Conservation (phyloP, 176 grass and related monocot species). For the Juncus inflexus region DNA sequence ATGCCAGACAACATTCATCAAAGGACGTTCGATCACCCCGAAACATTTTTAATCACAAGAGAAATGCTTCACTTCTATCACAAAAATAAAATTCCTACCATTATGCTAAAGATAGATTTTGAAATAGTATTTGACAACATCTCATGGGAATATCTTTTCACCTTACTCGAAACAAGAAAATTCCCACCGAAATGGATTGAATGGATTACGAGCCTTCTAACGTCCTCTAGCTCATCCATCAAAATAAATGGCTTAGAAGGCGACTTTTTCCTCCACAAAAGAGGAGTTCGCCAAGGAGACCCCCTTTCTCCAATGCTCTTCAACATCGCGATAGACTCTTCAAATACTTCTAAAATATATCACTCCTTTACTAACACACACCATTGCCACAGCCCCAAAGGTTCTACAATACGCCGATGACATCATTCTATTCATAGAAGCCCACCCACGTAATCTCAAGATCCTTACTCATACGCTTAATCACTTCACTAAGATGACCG, state of each 20-base stretch:
- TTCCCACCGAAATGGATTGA: background rate
- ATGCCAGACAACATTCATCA: too few species aligned
- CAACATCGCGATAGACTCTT: conserved; percentile 1
- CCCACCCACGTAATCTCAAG: background rate
- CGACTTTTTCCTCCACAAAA: background rate
- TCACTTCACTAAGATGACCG: background rate
- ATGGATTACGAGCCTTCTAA: background rate
- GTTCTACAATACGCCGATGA: background rate
- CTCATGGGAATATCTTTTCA: background rate
- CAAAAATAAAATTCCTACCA: too few species aligned
- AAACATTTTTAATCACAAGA: too few species aligned
- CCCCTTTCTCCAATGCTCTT: conserved; percentile 8
- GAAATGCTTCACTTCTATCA: too few species aligned
- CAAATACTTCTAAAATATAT: background rate
- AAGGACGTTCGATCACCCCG: too few species aligned
- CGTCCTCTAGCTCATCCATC: background rate
- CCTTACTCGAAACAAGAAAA: background rate
- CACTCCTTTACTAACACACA: background rate
- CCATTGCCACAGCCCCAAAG: too few species aligned
- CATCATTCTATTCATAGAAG: background rate
- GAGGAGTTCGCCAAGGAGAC: background rate
- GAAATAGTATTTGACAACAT: background rate
- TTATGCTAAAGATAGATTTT: conserved; percentile 1
- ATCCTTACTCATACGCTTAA: background rate
- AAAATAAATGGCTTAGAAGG: background rate